A percentile compares a stretch with the other conserved stretches of the same genome.
Conservation (phyloP, 257 asterid genomes). For the Galeopsis tetrahit region DNA sequence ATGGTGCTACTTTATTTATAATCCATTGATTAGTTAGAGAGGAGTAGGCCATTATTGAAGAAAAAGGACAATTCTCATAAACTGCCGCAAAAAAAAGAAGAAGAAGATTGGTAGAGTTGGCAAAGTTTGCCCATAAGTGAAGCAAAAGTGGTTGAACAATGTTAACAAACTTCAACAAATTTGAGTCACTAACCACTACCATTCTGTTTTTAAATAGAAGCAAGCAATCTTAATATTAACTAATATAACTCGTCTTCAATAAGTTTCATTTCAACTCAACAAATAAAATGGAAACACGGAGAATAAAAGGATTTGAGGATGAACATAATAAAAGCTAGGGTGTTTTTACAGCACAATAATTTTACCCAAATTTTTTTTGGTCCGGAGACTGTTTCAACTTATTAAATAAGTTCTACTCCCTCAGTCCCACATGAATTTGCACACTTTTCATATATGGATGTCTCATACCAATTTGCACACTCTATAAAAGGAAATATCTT, state of each 20-base stretch:
- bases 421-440: too few relatives aligned
- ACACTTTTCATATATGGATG: too few relatives aligned
- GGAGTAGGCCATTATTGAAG: conserved; percentile 18
- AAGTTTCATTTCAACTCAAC: too few relatives aligned
- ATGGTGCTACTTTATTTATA: not conserved
- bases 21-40: conserved; percentile 5
- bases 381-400: too few relatives aligned
- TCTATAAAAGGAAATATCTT: too few relatives aligned
- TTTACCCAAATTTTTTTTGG: too few relatives aligned
- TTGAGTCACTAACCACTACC: not conserved
- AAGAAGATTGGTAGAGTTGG: not conserved
- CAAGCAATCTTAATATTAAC: conserved; percentile 6
- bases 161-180: not conserved
- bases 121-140: conserved; percentile 33
- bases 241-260: not conserved
- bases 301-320: not conserved
- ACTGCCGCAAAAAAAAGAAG: not conserved
- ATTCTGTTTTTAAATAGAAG: conserved; percentile 5
- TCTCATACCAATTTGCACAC: too few relatives aligned
- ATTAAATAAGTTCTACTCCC: too few relatives aligned
- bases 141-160: conserved; percentile 30
- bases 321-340: too few relatives aligned
- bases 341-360: too few relatives aligned
- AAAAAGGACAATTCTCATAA: not conserved
- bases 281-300: too few relatives aligned